Conservation (phyloP, 2,329 filamentous ascomycete genomes). For the Colletotrichum gloeosporioides region DNA sequence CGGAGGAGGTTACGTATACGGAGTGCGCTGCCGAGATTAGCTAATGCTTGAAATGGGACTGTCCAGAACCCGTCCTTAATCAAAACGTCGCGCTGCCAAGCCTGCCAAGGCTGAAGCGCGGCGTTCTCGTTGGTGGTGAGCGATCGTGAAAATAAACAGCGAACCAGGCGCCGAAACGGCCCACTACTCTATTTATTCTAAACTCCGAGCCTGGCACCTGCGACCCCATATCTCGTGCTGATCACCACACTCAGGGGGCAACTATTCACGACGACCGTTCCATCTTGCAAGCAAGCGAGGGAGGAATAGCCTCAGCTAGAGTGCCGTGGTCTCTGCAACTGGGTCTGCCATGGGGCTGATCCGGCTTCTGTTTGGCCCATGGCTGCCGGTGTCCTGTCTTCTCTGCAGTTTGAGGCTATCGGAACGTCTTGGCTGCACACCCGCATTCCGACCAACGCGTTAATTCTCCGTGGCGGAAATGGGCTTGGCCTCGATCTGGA, state of each 20-base stretch:
- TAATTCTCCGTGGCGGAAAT: slow-evolving; percentile 1
- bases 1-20: neutral
- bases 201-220: neutral
- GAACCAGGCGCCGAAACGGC: neutral
- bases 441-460: neutral
- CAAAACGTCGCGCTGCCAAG: neutral
- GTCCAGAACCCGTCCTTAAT: neutral
- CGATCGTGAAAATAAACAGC: slow-evolving; percentile 1
- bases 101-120: neutral
- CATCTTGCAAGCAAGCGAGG: neutral
- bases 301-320: neutral
- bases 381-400: neutral
- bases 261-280: neutral
- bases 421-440: neutral
- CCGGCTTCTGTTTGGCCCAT: neutral
- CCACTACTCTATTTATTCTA: slow-evolving; percentile 10
- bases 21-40: neutral
- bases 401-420: neutral
- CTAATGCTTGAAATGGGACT: neutral
- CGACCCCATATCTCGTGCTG: neutral
- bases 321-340: neutral
- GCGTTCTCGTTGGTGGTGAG: neutral
- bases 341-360: neutral
- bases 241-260: neutral
- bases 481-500: neutral